Conservation (phyloP, 768 basidiomycete species). For the Pleurotus tuber-regium region DNA sequence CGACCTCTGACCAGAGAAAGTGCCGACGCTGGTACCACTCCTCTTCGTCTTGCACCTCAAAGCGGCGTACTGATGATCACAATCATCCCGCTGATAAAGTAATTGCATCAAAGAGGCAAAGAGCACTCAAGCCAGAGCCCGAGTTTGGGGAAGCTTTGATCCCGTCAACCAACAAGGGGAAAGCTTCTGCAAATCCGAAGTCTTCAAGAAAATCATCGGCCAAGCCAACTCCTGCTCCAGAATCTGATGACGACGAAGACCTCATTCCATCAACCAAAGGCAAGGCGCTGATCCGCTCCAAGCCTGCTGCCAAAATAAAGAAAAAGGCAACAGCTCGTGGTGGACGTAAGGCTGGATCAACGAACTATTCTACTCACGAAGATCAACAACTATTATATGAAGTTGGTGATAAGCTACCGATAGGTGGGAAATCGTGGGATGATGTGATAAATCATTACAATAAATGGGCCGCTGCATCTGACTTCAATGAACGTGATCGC, state of each 20-base stretch:
- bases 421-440: slow-evolving; percentile 20
- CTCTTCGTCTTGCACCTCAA: not conserved
- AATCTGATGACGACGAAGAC: not conserved
- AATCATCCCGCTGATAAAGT: not conserved
- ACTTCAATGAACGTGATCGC: slow-evolving; percentile 8
- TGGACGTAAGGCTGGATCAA: slow-evolving; percentile 15
- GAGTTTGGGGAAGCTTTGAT: not conserved
- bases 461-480: slow-evolving; percentile 16
- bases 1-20: not conserved
- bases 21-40: not conserved
- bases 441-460: slow-evolving; percentile 13
- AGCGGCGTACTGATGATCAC: not conserved
- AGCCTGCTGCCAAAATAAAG: not conserved
- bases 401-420: slow-evolving; percentile 15
- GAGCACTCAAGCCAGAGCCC: no score
- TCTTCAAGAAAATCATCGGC: not conserved
- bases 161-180: not conserved
- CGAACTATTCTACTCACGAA: slow-evolving; percentile 19
- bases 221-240: not conserved
- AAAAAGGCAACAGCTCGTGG: not conserved
- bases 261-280: not conserved
- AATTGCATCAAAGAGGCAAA: no score
- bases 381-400: slow-evolving; percentile 16
- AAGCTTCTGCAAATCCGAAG: not conserved
- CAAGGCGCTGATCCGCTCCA: not conserved